Base-by-base conservation (phyloP, 148 eudicot genomes). In the Linanthus parryae region DNA sequence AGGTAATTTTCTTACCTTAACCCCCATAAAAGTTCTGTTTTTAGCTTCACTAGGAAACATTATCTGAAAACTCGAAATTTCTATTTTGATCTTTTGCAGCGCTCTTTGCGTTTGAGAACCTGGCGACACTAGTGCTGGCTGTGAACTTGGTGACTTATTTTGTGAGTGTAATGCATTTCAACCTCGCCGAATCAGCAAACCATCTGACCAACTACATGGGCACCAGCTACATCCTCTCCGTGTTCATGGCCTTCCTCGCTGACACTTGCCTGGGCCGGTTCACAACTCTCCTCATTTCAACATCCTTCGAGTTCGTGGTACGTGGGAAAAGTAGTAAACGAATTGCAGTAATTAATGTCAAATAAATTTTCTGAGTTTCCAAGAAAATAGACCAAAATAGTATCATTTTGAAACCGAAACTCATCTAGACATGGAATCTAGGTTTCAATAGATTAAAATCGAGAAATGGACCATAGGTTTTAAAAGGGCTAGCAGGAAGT, bases 121-220 rank as follows among this genome's bases (percentile, higher is more conserved):
- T 72, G 59, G 77, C 78, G 20, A 68, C 54, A 0, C 4, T 72
- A 1, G 68, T 69, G 10, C n/a, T 72, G 38, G 65, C 62, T 23
- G 57, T 69, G 37, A 76, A 72, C 39, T 36, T 72, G 47, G 66
- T 65, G 59, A 72, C 74, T 10, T 76, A 76, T 23, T 72, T 76
- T 40, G 68, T 29, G 19, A 18, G 15, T 7, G 60, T 58, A 19
- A 76, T 76, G 82, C 82, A 72, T 48, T 68, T 57, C 14, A 26
- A 48, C 35, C 3, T 72, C 28, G 52, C 72, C 4, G 72, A 68
- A 22, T 43, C 82, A 27, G 82, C 82, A 7, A 69, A 65, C 60
- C 45, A 65, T 13, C 28, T 72, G 8, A 72, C 82, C 6, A 72
- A 65, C 53, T 72, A 22, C 60, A 54, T 72, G 62, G 81, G 77